Percentiles rank a stretch among this genome's conserved stretches.
Conservation (phyloP, 2,329 filamentous ascomycete genomes). For the Clarireedia monteithiana region DNA sequence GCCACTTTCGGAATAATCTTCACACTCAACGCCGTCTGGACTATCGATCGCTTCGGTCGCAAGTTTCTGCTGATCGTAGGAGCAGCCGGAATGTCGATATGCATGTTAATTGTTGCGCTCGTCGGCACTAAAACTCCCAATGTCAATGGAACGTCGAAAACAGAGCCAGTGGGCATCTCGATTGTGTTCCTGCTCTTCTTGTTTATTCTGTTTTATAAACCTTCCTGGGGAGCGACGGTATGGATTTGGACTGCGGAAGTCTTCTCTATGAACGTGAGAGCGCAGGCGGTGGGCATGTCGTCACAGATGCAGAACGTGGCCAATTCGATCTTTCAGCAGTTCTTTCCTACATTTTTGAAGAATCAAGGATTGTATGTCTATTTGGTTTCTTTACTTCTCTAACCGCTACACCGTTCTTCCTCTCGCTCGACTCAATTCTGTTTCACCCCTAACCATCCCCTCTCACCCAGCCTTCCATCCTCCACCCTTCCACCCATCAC, state of each 20-base stretch:
- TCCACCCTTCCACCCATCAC: not conserved
- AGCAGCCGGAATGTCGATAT: slow-evolving; percentile 57
- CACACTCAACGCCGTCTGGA: slow-evolving; percentile 65
- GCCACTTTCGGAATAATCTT: slow-evolving; percentile 65
- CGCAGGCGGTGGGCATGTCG: slow-evolving; percentile 61
- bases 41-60: slow-evolving; percentile 61
- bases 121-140: slow-evolving; percentile 49
- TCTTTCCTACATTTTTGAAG: slow-evolving; percentile 5
- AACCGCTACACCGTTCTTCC: too few relatives aligned
- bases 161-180: slow-evolving; percentile 47
- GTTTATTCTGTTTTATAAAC: slow-evolving; percentile 61
- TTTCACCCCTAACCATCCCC: not conserved
- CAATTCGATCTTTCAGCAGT: slow-evolving; percentile 7
- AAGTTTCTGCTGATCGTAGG: slow-evolving; percentile 62
- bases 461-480: not conserved
- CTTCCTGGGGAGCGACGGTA: slow-evolving; percentile 60
- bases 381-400: not conserved
- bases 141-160: slow-evolving; percentile 25
- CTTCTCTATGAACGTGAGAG: slow-evolving; percentile 63
- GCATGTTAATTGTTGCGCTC: slow-evolving; percentile 58
- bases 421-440: too few relatives aligned
- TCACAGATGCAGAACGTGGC: slow-evolving; percentile 7
- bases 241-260: slow-evolving; percentile 67
- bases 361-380: slow-evolving; percentile 3
- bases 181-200: slow-evolving; percentile 62